phyloP scores from a whole-genome alignment of 345 rosid genomes.

The Orychophragmus violaceus region DNA sequence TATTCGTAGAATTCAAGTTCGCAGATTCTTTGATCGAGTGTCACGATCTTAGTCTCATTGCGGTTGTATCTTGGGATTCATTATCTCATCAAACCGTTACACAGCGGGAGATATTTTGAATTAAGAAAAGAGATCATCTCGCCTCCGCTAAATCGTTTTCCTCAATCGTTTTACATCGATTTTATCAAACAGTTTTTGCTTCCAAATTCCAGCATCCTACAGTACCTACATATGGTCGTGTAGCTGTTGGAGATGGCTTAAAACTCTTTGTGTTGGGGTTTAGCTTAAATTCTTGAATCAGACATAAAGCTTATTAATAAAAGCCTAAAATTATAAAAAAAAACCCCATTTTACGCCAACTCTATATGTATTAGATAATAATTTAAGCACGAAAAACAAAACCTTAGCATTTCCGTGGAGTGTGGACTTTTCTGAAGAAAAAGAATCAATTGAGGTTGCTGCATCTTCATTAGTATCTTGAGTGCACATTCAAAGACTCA shows the following conservation, averaged over 20 bases:
- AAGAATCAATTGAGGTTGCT: conserved; percentile 50
- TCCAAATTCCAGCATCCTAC: too few species aligned
- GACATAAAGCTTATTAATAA: not conserved
- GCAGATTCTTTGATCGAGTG: too few species aligned
- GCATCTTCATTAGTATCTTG: conserved; percentile 40
- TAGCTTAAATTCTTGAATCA: conserved; percentile 75
- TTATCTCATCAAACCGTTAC: too few species aligned
- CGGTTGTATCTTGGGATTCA: too few species aligned
- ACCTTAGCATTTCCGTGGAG: conserved; percentile 93
- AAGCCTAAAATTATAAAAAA: not conserved
- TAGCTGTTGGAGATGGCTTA: conserved; percentile 65
- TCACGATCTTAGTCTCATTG: too few species aligned
- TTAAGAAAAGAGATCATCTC: too few species aligned
- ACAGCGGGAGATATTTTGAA: too few species aligned
- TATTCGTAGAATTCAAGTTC: too few species aligned
- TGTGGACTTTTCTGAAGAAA: conserved; percentile 66
- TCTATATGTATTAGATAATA: not conserved
- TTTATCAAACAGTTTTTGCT: too few species aligned
- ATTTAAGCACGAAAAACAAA: not conserved
- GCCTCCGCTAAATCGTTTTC: too few species aligned
- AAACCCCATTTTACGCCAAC: not conserved
- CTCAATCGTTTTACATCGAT: too few species aligned
- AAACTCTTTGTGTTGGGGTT: conserved; percentile 99
- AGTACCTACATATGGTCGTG: too few species aligned
- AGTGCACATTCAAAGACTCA: conserved; percentile 1